Evolutionary conservation across 164 flowering plant genomes (phyloP).

Genomic region (Houttuynia cordata): DNA sequence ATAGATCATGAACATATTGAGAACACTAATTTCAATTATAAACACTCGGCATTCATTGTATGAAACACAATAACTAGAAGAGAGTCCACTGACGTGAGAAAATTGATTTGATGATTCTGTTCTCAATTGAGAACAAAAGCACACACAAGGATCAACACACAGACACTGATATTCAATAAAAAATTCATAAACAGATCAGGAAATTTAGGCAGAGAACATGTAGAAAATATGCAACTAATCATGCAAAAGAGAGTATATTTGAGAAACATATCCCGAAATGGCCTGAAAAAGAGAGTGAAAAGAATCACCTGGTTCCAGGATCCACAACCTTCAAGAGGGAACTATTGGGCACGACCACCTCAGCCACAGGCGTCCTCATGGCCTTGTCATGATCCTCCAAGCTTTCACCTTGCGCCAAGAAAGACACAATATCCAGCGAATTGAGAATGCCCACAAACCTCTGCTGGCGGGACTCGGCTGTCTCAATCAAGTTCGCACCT

Average conservation of each 20-base stretch:
- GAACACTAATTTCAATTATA: no score
- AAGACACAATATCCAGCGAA: conserved; percentile 73
- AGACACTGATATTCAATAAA: no score
- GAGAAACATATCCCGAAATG: neutral
- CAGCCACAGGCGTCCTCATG: conserved; percentile 74
- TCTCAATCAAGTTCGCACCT: conserved; percentile 30
- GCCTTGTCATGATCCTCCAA: conserved; percentile 75
- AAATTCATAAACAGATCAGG: no score
- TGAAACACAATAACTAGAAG: no score
- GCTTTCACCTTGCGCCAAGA: conserved; percentile 49
- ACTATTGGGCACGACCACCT: conserved; percentile 56
- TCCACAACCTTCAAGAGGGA: conserved; percentile 70
- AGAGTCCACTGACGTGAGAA: no score
- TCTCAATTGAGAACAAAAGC: no score
- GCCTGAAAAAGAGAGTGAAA: neutral
- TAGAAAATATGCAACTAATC: no score
- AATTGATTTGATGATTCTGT: no score
- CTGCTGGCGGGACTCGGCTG: conserved; percentile 56
- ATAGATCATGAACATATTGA: no score
- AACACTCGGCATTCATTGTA: no score
- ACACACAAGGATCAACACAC: no score
- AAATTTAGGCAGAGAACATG: no score
- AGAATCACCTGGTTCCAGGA: conserved; percentile 75
- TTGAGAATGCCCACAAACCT: conserved; percentile 84
- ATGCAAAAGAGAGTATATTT: neutral